phyloP scores from a whole-genome alignment of 768 basidiomycete genomes.

The Boletus huronensis region DNA sequence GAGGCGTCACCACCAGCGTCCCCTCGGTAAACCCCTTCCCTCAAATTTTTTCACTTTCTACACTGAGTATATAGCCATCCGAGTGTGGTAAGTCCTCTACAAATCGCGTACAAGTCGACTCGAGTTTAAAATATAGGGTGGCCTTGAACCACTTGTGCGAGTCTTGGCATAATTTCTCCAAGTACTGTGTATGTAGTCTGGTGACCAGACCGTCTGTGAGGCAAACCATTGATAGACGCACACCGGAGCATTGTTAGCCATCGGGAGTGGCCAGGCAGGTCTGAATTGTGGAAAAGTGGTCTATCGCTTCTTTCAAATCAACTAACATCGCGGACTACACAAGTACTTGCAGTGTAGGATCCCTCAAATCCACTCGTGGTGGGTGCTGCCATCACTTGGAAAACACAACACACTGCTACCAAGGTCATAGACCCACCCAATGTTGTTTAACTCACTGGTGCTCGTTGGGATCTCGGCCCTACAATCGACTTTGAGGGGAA shows the following conservation, averaged over 20 bases:
- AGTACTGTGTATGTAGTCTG: too few species aligned
- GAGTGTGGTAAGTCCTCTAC: too few species aligned
- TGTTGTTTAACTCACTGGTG: not conserved
- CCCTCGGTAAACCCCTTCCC: slow-evolving; percentile 8
- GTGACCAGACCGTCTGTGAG: too few species aligned
- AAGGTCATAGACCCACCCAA: not conserved
- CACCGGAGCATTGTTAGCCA: too few species aligned
- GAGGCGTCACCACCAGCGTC: slow-evolving; percentile 29
- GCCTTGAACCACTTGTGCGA: too few species aligned
- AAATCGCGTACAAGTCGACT: too few species aligned
- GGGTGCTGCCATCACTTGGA: not conserved
- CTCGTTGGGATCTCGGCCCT: not conserved
- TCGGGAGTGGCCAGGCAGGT: not conserved
- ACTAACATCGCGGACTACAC: not conserved
- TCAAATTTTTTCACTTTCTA: too few species aligned
- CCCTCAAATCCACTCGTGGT: not conserved
- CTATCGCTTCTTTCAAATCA: not conserved
- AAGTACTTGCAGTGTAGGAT: not conserved
- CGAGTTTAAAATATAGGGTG: too few species aligned
- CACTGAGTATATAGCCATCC: too few species aligned
- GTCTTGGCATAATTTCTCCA: too few species aligned
- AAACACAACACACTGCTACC: not conserved
- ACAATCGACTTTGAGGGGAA: not conserved
- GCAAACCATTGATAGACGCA: too few species aligned
- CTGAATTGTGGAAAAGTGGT: not conserved